Conservation (phyloP, 2,329 filamentous ascomycete species). For the Colletotrichum viniferum region DNA sequence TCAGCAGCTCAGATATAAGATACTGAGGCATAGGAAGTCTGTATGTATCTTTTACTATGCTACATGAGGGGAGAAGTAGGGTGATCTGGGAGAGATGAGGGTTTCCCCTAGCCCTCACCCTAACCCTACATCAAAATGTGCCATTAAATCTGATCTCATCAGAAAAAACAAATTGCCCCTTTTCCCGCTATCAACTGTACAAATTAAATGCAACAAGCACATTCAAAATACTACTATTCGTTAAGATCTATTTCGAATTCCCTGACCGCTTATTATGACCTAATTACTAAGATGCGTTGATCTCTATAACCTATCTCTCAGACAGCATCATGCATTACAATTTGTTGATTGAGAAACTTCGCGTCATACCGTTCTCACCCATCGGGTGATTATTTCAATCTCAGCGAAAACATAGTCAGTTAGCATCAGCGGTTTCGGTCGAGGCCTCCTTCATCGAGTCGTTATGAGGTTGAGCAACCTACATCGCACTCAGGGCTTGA, state of each 20-base stretch:
- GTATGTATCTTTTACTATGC: no score
- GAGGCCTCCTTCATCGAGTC: no score
- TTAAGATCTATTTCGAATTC: rapidly evolving
- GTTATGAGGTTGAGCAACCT: not conserved
- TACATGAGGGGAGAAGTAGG: no score
- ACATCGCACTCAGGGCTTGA: rapidly evolving
- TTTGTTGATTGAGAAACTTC: rapidly evolving
- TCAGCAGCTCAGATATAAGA: no score
- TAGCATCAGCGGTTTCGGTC: rapidly evolving
- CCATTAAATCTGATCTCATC: rapidly evolving
- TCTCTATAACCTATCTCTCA: rapidly evolving
- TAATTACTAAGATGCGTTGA: rapidly evolving
- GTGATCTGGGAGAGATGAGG: no score
- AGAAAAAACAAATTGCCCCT: no score
- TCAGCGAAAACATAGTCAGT: rapidly evolving
- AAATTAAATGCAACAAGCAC: rapidly evolving
- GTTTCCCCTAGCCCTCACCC: no score
- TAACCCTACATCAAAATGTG: no score
- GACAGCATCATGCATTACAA: rapidly evolving
- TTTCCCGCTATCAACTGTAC: no score
- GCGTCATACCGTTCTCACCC: rapidly evolving
- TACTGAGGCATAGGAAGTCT: rapidly evolving
- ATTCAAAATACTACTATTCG: no score
- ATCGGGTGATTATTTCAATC: rapidly evolving
- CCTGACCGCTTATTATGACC: no score